Evolutionary conservation across 2,329 filamentous ascomycete genomes (phyloP).

Genomic region (Apiospora rasikravindrae): DNA sequence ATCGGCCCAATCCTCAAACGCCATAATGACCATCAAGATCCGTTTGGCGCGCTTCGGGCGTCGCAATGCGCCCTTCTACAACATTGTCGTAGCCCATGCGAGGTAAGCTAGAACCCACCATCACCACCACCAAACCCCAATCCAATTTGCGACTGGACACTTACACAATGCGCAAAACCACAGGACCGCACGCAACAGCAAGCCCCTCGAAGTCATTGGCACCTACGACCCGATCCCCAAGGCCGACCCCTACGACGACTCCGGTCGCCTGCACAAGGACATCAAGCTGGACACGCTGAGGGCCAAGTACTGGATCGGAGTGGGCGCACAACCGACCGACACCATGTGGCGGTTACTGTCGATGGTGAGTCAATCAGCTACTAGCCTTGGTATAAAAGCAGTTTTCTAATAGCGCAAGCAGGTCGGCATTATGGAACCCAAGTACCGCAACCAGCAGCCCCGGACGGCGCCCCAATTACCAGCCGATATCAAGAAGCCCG

Average conservation of each 20-base stretch:
- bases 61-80: slow-evolving; percentile 89
- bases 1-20: too few relatives aligned
- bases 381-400: background rate
- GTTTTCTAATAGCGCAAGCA: slow-evolving; percentile 26
- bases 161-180: background rate
- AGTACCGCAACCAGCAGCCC: slow-evolving; percentile 39
- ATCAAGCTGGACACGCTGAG: slow-evolving; percentile 82
- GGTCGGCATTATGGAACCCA: slow-evolving; percentile 46
- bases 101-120: slow-evolving; percentile 61
- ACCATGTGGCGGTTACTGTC: slow-evolving; percentile 84
- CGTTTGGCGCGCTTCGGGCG: slow-evolving; percentile 93
- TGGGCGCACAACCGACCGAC: slow-evolving; percentile 93
- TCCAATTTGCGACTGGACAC: background rate
- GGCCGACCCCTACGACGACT: slow-evolving; percentile 61
- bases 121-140: background rate
- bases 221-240: slow-evolving; percentile 75
- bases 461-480: slow-evolving; percentile 35
- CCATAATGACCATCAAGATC: slow-evolving; percentile 66
- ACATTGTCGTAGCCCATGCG: slow-evolving; percentile 94
- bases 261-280: slow-evolving; percentile 83
- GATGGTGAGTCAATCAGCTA: slow-evolving; percentile 62
- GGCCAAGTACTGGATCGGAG: slow-evolving; percentile 94
- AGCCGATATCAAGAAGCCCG: slow-evolving; percentile 19
- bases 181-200: slow-evolving; percentile 84
- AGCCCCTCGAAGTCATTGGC: slow-evolving; percentile 90